Evolutionary conservation across 768 basidiomycete genomes (phyloP).

Genomic region (Tulasnella sp.): DNA sequence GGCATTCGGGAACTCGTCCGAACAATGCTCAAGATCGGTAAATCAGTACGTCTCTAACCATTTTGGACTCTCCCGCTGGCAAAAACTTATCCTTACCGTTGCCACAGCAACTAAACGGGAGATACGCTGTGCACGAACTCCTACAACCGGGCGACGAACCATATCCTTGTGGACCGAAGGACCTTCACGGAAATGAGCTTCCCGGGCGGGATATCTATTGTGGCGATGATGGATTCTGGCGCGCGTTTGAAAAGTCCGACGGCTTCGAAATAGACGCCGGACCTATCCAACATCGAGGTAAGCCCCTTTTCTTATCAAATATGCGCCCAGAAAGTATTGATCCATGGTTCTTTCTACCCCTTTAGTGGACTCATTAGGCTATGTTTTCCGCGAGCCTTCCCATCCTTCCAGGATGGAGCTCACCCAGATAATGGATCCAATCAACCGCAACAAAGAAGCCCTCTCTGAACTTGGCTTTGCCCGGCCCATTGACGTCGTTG

Average conservation of each 20-base stretch:
- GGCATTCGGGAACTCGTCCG: slow-evolving; percentile 72
- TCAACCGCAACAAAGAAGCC: slow-evolving; percentile 24
- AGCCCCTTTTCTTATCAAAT: slow-evolving; percentile 22
- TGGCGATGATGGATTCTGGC: slow-evolving; percentile 58
- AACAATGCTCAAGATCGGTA: slow-evolving; percentile 58
- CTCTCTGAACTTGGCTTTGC: slow-evolving; percentile 29
- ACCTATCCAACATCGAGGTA: slow-evolving; percentile 69
- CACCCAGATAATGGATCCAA: slow-evolving; percentile 24
- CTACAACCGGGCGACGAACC: slow-evolving; percentile 47
- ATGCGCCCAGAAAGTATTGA: not conserved
- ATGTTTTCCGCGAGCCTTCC: slow-evolving; percentile 55
- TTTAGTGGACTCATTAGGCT: slow-evolving; percentile 45
- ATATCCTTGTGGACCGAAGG: slow-evolving; percentile 37
- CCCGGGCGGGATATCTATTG: slow-evolving; percentile 53
- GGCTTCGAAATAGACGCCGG: slow-evolving; percentile 61
- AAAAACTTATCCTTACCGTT: not conserved
- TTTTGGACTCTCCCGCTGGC: not conserved
- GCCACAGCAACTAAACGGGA: slow-evolving; percentile 40
- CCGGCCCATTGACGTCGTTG: slow-evolving; percentile 28
- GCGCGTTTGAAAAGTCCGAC: slow-evolving; percentile 37
- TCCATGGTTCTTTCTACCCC: slow-evolving; percentile 52
- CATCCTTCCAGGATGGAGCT: slow-evolving; percentile 23
- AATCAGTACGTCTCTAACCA: slow-evolving; percentile 32
- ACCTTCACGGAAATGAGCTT: slow-evolving; percentile 57
- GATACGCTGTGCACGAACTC: slow-evolving; percentile 73